Evolutionary conservation across 768 basidiomycete genomes (phyloP).

Genomic region (Macrolepiota dolichaula): DNA sequence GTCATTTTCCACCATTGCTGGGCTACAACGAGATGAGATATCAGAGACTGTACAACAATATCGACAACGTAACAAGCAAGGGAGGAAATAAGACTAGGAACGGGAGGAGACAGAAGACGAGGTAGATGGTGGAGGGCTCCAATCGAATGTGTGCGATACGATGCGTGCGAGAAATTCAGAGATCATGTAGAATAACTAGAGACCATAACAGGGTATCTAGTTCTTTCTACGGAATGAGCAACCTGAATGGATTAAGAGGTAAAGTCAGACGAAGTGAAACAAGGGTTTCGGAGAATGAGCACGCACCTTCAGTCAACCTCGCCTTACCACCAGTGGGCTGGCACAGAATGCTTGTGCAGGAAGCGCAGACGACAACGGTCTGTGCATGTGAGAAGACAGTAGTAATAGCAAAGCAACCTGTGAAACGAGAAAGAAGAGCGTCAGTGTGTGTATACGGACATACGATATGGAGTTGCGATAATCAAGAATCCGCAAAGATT

Average conservation of each 20-base stretch:
- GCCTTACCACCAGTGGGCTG: constrained; percentile 99
- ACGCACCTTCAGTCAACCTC: constrained; percentile 93
- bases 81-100: constrained; percentile 2
- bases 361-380: constrained; percentile 91
- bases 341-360: constrained; percentile 93
- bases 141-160: neutral
- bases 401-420: constrained; percentile 92
- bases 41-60: constrained; percentile 9
- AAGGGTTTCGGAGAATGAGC: neutral
- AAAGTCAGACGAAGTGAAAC: constrained; percentile 6
- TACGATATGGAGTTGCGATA: constrained; percentile 7
- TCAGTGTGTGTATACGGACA: constrained; percentile 13
- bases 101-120: neutral
- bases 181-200: constrained; percentile 13
- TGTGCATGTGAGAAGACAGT: constrained; percentile 99
- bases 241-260: constrained; percentile 42
- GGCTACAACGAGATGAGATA: neutral
- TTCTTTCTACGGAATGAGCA: constrained; percentile 98
- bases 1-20: neutral
- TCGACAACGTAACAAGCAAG: constrained; percentile 6
- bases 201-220: constrained; percentile 36
- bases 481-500: neutral
- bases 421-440: constrained; percentile 14
- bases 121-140: neutral
- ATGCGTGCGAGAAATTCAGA: neutral